phyloP scores from a whole-genome alignment of 2,329 filamentous ascomycete genomes.

The Rhynchosporium agropyri region DNA sequence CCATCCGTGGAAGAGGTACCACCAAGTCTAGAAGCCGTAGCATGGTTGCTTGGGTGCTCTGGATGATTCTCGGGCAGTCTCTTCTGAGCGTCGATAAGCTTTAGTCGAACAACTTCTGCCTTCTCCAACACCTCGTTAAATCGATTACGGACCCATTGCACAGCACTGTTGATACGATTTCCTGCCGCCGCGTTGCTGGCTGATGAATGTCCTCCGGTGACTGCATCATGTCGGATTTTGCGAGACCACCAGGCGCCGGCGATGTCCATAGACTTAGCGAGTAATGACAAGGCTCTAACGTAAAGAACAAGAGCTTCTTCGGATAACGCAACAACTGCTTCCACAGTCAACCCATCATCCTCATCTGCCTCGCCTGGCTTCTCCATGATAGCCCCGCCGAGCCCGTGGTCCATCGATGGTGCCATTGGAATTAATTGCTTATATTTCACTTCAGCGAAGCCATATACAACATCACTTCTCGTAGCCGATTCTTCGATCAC shows the following conservation, averaged over 20 bases:
- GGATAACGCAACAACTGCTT: conserved; percentile 83
- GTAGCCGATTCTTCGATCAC: conserved; percentile 90
- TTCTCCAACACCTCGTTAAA: conserved; percentile 99
- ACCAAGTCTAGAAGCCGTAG: conserved; percentile 55
- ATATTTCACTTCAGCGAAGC: conserved; percentile 98
- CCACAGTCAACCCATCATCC: conserved; percentile 77
- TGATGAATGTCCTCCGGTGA: conserved; percentile 49
- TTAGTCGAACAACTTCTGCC: conserved; percentile 88
- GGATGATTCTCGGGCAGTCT: conserved; percentile 83
- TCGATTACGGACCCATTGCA: conserved; percentile 90
- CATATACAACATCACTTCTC: conserved; percentile 92
- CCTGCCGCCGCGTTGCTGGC: conserved; percentile 47
- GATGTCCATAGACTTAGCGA: conserved; percentile 95
- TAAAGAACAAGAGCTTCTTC: conserved; percentile 96
- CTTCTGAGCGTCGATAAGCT: conserved; percentile 83
- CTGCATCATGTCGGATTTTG: conserved; percentile 68
- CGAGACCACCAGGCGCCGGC: conserved; percentile 89
- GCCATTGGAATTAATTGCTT: conserved; percentile 91
- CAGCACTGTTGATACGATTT: conserved; percentile 84
- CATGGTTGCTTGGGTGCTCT: conserved; percentile 80
- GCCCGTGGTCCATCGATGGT: conserved; percentile 73
- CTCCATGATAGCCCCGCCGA: conserved; percentile 63
- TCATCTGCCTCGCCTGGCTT: conserved; percentile 59
- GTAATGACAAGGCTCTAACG: conserved; percentile 86
- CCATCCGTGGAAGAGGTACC: conserved; percentile 67